Evolutionary conservation across 495 filamentous ascomycete species (phyloP), one percentile per base, ranked within the genome.

Genomic region (Echria macrotheca): DNA sequence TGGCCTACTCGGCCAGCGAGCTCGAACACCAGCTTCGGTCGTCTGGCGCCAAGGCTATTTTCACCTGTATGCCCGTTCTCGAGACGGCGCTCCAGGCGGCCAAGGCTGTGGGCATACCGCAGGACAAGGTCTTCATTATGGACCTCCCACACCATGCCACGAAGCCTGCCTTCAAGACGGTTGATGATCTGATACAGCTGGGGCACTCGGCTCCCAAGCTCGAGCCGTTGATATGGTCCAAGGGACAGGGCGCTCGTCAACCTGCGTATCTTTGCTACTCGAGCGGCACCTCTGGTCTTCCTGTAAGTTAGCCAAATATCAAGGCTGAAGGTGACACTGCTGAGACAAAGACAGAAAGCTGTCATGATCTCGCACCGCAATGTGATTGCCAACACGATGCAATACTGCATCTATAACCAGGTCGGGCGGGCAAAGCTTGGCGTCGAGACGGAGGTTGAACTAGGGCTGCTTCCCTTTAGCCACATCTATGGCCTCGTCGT

Each of bases 331-430:
- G n/a, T 3, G 3, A 18, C 18, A 7, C 12, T 23, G 15, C 56
- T 59, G 31, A 57, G 36, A 48, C 21, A 9, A 71, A 82, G 38
- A 59, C 45, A 91, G 84, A 96, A 96, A 89, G 89, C 88, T 21
- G 89, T 94, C 29, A 95, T 89, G 89, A 89, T 96, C 53, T 84
- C 87, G 11, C 90, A 96, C 66, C 68, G 73, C 12, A 96, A 96
- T 60, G 85, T 95, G 14, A 96, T 96, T 42, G 81, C 87, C 23
- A 96, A 95, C 57, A 76, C 80, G 1, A 60, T 93, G 56, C 85
- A 90, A 56, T 73, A 82, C 47, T 50, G 59, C 14, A 62, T 72
- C 10, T 81, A 69, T 50, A 85, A 91, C 24, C 59, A 66, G n/a
- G 54, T 67, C 1, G 52, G 58, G 4, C 52, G 66, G 31, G 67